Evolutionary conservation across 2,329 filamentous ascomycete genomes (phyloP), one percentile per base, ranked within the genome.

Genomic region (Fusarium temperatum): DNA sequence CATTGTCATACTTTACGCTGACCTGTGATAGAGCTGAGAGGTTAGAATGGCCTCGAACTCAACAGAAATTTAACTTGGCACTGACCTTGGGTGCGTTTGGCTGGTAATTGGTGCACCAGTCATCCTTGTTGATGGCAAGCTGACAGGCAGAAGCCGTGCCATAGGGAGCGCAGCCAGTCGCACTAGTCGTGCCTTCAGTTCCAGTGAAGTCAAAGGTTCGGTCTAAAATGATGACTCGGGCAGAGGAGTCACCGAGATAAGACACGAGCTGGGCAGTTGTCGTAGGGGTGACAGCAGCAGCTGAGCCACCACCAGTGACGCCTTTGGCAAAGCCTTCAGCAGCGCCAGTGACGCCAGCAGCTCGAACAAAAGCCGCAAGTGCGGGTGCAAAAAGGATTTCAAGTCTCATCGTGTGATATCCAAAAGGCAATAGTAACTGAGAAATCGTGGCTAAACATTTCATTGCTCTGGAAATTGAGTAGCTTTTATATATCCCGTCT

Each of bases 291-390:
- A 87, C 88, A 44, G 88, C 79, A n/a, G 84, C 81, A 20, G 87
- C 89, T 57, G 88, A 89, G 75, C 90, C 90, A 50, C 90, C 90
- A 20, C 90, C 90, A 22, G 90, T 92, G 24, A 89, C 87, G 35
- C 88, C 88, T 64, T 82, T 80, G 54, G 84, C 83, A 72, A 86
- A 85, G 24, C 84, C 84, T 66, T 85, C 80, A 9, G 84, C 51
- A 3, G 51, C 35, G 20, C 36, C 53, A n/a, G 41, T 56, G 0
- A 56, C 53, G 7, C 53, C 42, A 38, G 56, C 56, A 15, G 42
- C 44, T 8, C 30, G 56, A 28, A 38, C 56, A n/a, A 59, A 50
- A 14, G 56, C 56, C 41, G 42, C 42, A 15, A 59, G 3, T 2
- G 24, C 56, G 42, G 56, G 32, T 12, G 42, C 26, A 14, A 59